Conservation (phyloP, 2,329 filamentous ascomycete genomes). For the Trichoderma oligosporum region DNA sequence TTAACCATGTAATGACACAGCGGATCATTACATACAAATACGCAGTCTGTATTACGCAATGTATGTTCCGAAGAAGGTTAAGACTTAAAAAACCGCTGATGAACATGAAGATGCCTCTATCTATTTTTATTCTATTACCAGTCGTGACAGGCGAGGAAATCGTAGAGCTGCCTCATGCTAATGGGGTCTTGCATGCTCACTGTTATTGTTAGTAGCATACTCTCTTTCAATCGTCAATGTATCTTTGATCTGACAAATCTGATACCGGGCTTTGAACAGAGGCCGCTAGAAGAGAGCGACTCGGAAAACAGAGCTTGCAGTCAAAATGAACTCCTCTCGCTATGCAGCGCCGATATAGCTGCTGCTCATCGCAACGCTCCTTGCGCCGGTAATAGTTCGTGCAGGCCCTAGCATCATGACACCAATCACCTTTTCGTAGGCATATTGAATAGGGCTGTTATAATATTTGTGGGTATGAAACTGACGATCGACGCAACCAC, state of each 20-base stretch:
- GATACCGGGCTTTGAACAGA: background rate
- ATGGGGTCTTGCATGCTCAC: background rate
- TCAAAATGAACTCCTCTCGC: background rate
- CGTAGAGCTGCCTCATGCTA: background rate
- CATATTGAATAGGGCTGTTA: background rate
- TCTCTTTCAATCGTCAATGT: background rate
- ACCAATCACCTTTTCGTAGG: background rate
- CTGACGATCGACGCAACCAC: background rate
- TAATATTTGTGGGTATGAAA: background rate
- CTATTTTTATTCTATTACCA: slow-evolving; percentile 1
- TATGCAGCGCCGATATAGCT: background rate
- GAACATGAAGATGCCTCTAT: slow-evolving; percentile 7
- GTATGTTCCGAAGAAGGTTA: slow-evolving; percentile 1
- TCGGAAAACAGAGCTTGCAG: background rate
- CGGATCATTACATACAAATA: background rate
- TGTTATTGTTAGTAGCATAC: background rate
- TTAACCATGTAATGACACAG: slow-evolving; percentile 2
- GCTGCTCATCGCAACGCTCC: background rate
- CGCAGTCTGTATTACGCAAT: background rate
- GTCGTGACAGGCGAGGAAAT: background rate
- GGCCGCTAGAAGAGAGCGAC: background rate
- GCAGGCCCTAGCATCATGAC: background rate
- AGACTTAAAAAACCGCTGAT: background rate
- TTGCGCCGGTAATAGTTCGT: slow-evolving; percentile 7
- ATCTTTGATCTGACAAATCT: background rate